phyloP scores from a whole-genome alignment of 192 early-diverging fungal species.

The Podila minutissima region DNA sequence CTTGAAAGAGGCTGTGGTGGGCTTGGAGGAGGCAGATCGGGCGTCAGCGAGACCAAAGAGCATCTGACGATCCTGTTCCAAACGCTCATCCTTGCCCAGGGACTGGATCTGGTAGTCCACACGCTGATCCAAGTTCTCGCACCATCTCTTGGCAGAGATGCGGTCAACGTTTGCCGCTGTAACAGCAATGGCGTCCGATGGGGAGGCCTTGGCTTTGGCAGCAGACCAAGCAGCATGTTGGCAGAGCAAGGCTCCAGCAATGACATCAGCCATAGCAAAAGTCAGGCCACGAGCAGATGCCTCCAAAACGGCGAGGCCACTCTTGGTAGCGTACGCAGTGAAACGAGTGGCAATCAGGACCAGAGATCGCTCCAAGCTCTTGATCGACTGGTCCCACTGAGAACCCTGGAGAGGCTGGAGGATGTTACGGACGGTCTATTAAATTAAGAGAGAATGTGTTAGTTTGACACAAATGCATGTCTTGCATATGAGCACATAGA shows the following conservation, averaged over 20 bases:
- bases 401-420: slow-evolving; percentile 25
- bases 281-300: slow-evolving; percentile 58
- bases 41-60: slow-evolving; percentile 35
- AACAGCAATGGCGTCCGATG: slow-evolving; percentile 2
- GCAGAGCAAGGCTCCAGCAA: slow-evolving; percentile 59
- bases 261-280: slow-evolving; percentile 57
- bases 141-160: slow-evolving; percentile 47
- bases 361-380: slow-evolving; percentile 22
- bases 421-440: slow-evolving; percentile 38
- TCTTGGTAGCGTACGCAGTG: slow-evolving; percentile 29
- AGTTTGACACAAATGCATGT: neutral
- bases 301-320: slow-evolving; percentile 46
- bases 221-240: slow-evolving; percentile 61
- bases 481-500: neutral
- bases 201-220: slow-evolving; percentile 19
- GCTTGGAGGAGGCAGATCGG: neutral
- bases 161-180: slow-evolving; percentile 28
- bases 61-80: slow-evolving; percentile 39
- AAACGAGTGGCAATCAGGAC: slow-evolving; percentile 47
- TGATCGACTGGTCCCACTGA: slow-evolving; percentile 17
- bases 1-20: neutral
- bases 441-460: neutral
- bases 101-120: slow-evolving; percentile 42
- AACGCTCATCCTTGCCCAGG: slow-evolving; percentile 31
- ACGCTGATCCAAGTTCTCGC: slow-evolving; percentile 36